Percentiles rank a stretch among this genome's conserved stretches.
Conservation (phyloP, 1,284 basidiomycete species). For the Rhodofomes roseus region DNA sequence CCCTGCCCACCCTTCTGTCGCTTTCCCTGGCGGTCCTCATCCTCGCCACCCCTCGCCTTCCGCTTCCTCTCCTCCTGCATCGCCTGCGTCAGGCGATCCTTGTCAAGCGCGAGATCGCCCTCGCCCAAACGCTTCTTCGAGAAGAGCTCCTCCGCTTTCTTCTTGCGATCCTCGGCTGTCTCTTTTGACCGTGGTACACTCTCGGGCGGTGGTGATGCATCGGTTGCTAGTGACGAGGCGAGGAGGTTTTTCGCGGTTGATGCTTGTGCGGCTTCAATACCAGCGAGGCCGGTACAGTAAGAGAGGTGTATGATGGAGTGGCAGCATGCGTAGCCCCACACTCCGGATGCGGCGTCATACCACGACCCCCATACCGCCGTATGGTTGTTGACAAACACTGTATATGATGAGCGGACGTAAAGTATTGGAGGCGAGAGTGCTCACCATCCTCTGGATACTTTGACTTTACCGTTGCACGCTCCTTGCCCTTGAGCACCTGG, state of each 20-base stretch:
- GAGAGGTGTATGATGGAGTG: slow-evolving; percentile 85
- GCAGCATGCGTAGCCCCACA: slow-evolving; percentile 96
- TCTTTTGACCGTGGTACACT: slow-evolving; percentile 21
- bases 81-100: slow-evolving; percentile 64
- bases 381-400: slow-evolving; percentile 93
- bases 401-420: neutral
- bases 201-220: slow-evolving; percentile 15
- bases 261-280: slow-evolving; percentile 74
- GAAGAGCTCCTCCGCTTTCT: slow-evolving; percentile 55
- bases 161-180: slow-evolving; percentile 32
- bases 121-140: slow-evolving; percentile 73
- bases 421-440: slow-evolving; percentile 19
- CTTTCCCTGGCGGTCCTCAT: slow-evolving; percentile 53
- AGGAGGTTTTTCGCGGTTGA: slow-evolving; percentile 72
- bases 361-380: slow-evolving; percentile 95
- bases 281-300: slow-evolving; percentile 91
- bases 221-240: slow-evolving; percentile 20
- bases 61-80: slow-evolving; percentile 80
- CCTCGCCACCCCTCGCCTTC: slow-evolving; percentile 56
- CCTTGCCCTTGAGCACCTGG: slow-evolving; percentile 88
- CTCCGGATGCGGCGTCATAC: slow-evolving; percentile 69
- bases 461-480: slow-evolving; percentile 78
- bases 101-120: slow-evolving; percentile 70
- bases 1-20: slow-evolving; percentile 41
- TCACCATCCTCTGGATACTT: slow-evolving; percentile 95